Conservation (phyloP, 345 rosid genomes). For the Passiflora organensis region DNA sequence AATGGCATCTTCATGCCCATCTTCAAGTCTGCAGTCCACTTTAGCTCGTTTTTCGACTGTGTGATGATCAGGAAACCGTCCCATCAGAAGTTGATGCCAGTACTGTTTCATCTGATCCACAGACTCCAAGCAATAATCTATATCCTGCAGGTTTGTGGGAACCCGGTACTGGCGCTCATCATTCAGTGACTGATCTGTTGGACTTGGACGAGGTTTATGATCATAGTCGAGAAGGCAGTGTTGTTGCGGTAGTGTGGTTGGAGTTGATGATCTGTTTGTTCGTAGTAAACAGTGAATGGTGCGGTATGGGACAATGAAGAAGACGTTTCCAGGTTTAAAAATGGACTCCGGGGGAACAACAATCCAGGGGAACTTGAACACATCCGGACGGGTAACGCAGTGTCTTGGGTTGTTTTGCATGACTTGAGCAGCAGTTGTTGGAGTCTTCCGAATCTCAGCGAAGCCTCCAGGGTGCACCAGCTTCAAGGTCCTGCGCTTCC, state of each 20-base stretch:
- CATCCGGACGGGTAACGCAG: constrained; percentile 40
- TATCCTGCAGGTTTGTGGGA: neutral
- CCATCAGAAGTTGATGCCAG: neutral
- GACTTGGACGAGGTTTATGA: neutral
- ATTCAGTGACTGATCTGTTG: neutral
- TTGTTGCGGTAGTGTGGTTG: neutral
- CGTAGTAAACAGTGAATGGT: constrained; percentile 25
- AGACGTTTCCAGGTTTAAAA: constrained; percentile 33
- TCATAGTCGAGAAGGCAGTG: neutral
- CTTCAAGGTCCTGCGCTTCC: constrained; percentile 23
- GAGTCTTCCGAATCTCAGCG: constrained; percentile 22
- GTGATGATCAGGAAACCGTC: neutral
- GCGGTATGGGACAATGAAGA: constrained; percentile 35
- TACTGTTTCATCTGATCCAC: neutral
- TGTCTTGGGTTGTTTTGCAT: constrained; percentile 45
- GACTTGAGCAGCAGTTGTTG: constrained; percentile 33
- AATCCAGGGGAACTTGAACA: constrained; percentile 39
- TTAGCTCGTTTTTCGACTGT: neutral
- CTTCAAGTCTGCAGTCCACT: constrained; percentile 16
- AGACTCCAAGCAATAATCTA: neutral
- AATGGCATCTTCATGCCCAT: neutral
- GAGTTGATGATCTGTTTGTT: neutral
- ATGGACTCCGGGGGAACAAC: constrained; percentile 37
- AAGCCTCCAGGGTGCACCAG: constrained; percentile 39
- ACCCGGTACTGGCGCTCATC: neutral